Conservation (phyloP, 2,329 filamentous ascomycete species). For the Colletotrichum karsti region DNA sequence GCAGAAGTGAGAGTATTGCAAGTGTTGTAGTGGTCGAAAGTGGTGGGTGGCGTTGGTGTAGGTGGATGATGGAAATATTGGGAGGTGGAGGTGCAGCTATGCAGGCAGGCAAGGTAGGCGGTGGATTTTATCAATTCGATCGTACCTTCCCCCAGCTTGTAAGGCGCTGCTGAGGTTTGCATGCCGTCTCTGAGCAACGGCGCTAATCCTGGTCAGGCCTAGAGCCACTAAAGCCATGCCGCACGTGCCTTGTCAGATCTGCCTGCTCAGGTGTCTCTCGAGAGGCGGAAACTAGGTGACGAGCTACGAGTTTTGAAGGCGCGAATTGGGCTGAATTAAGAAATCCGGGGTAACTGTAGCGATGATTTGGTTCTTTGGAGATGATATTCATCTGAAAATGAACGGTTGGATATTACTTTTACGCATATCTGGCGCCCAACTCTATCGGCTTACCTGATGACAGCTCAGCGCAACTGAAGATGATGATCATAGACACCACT, state of each 20-base stretch:
- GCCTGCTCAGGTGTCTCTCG: not conserved
- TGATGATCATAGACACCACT: too few species aligned
- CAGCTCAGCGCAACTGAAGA: too few species aligned
- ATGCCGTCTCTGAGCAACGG: conserved; percentile 5
- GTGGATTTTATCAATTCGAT: conserved; percentile 26
- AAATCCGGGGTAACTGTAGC: too few species aligned
- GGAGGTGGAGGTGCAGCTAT: conserved; percentile 17
- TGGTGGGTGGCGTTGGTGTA: too few species aligned
- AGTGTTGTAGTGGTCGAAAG: not conserved
- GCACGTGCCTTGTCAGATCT: conserved; percentile 14
- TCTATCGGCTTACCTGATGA: too few species aligned
- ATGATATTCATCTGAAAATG: too few species aligned
- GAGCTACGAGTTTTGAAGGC: not conserved
- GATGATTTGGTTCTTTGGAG: too few species aligned
- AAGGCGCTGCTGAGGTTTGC: conserved; percentile 7
- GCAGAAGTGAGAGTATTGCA: not conserved
- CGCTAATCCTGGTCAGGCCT: conserved; percentile 5
- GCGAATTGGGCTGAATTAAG: too few species aligned
- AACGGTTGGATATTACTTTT: too few species aligned
- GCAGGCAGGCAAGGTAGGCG: conserved; percentile 5
- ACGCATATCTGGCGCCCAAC: too few species aligned
- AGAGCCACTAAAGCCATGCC: not conserved
- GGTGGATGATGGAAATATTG: conserved; percentile 9
- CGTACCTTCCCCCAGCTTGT: conserved; percentile 28
- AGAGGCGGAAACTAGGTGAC: not conserved